phyloP scores from a whole-genome alignment of 495 filamentous ascomycete genomes.

The Lophiostoma macrostomum region DNA sequence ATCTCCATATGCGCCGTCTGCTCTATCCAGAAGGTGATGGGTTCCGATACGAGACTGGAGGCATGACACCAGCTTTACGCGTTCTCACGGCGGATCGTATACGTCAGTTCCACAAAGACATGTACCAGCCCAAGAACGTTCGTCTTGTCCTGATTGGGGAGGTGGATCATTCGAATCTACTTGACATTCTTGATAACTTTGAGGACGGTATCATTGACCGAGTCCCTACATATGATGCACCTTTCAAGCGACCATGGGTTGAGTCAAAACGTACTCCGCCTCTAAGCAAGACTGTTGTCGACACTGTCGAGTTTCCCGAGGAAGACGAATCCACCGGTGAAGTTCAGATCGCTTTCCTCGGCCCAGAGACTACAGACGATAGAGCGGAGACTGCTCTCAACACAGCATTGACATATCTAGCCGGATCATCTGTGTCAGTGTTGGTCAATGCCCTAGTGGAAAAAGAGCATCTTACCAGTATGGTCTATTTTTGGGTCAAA shows the following conservation, averaged over 20 bases:
- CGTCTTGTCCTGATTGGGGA: conserved; percentile 88
- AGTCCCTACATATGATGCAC: conserved; percentile 66
- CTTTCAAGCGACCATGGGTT: conserved; percentile 87
- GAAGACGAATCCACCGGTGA: conserved; percentile 93
- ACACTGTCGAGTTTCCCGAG: conserved; percentile 89
- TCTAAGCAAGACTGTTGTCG: conserved; percentile 63
- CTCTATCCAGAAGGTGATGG: conserved; percentile 87
- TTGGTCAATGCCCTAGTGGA: conserved; percentile 92
- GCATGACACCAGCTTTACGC: conserved; percentile 89
- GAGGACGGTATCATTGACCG: conserved; percentile 80
- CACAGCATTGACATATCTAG: conserved; percentile 76
- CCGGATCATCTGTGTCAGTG: conserved; percentile 86
- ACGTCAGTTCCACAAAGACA: conserved; percentile 85
- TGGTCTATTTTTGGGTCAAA: conserved; percentile 71
- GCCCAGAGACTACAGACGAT: conserved; percentile 68
- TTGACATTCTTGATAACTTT: conserved; percentile 79
- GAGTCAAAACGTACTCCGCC: conserved; percentile 75
- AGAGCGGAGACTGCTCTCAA: conserved; percentile 55
- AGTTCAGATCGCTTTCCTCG: conserved; percentile 77
- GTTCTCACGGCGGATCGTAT: conserved; percentile 85
- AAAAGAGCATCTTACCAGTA: conserved; percentile 85
- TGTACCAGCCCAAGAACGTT: conserved; percentile 98
- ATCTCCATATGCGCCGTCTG: conserved; percentile 68
- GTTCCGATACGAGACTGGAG: conserved; percentile 95
- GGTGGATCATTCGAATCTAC: conserved; percentile 74